Evolutionary conservation across 129 eudicot species (phyloP), one percentile per base, ranked within the genome.

Genomic region (Artemisia annua): DNA sequence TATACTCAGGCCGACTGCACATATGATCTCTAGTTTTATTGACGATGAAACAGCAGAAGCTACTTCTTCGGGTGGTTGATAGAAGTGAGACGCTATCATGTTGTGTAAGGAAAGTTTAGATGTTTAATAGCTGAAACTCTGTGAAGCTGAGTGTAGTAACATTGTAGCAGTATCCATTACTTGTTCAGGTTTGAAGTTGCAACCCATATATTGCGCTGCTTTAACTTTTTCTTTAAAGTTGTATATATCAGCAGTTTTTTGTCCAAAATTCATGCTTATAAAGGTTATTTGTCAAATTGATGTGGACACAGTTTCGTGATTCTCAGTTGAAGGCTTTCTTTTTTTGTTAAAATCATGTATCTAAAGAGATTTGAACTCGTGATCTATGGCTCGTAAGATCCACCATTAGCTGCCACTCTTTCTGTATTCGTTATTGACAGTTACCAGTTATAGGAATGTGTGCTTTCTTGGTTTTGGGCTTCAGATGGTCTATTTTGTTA

Each of bases 41-140:
- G 95, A 93, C 66, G 98, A 90, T 70, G 97, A 90, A 85, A 88
- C 89, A 12, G 97, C 87, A 18, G 92, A 76, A 81, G 87, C 88
- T 13, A 83, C 93, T 78, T 86, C 96, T 68, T 85, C 93, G 4
- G 81, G 48, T 0, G 88, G 81, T 68, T 86, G 76, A 87, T 48
- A 48, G 49, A 16, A n/a, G 46, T 39, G 77, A 73, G 60, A 71
- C 19, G 51, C 22, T 44, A 63, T 54, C 58, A 44, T 70, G 61
- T 12, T 58, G 71, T 70, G 76, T 24, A 77, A 39, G 22, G 15
- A 61, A 62, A 62, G 55, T 63, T 14, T 63, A 43, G 67, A 63
- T 78, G 63, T 77, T 60, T 63, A 28, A 71, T 71, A 78, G 72
- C 71, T 55, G 11, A 64, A 64, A 55, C 24, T 48, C 53, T 68